phyloP scores from a whole-genome alignment of 2,329 filamentous ascomycete species.

The Eurotiales sp. region DNA sequence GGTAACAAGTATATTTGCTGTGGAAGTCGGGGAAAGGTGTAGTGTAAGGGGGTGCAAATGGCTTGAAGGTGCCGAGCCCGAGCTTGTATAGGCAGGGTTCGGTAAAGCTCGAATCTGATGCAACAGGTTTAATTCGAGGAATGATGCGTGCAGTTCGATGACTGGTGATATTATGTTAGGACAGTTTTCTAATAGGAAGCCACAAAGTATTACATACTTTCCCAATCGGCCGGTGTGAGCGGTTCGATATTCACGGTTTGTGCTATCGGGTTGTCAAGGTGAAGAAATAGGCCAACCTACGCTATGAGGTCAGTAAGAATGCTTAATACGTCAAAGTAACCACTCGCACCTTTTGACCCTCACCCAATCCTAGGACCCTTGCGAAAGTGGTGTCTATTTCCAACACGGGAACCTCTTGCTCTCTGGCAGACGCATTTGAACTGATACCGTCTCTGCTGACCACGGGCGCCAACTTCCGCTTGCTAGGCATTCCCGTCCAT shows the following conservation, averaged over 20 bases:
- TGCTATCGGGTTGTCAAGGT: slow-evolving; percentile 84
- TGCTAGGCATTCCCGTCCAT: slow-evolving; percentile 98
- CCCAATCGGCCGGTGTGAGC: slow-evolving; percentile 92
- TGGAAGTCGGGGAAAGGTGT: slow-evolving; percentile 91
- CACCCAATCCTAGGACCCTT: slow-evolving; percentile 67
- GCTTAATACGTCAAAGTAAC: not conserved
- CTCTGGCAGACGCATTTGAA: slow-evolving; percentile 55
- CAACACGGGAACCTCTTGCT: slow-evolving; percentile 72
- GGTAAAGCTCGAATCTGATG: slow-evolving; percentile 90
- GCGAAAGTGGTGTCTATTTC: slow-evolving; percentile 87
- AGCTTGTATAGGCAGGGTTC: slow-evolving; percentile 65
- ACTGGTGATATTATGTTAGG: slow-evolving; percentile 42
- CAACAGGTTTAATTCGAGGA: slow-evolving; percentile 88
- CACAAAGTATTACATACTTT: slow-evolving; percentile 53
- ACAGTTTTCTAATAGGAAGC: slow-evolving; percentile 2
- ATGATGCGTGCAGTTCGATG: slow-evolving; percentile 93
- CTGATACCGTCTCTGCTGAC: slow-evolving; percentile 70
- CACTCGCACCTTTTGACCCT: slow-evolving; percentile 69
- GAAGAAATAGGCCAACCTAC: slow-evolving; percentile 63
- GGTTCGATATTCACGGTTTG: slow-evolving; percentile 97
- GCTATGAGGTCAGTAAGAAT: slow-evolving; percentile 16
- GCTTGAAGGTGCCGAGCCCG: slow-evolving; percentile 47
- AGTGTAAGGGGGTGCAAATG: slow-evolving; percentile 77
- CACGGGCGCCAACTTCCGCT: slow-evolving; percentile 70
- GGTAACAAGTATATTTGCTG: slow-evolving; percentile 82